Evolutionary conservation across 192 early-diverging fungal genomes (phyloP), one percentile per base, ranked within the genome.

Genomic region (Backusella psychrophila): DNA sequence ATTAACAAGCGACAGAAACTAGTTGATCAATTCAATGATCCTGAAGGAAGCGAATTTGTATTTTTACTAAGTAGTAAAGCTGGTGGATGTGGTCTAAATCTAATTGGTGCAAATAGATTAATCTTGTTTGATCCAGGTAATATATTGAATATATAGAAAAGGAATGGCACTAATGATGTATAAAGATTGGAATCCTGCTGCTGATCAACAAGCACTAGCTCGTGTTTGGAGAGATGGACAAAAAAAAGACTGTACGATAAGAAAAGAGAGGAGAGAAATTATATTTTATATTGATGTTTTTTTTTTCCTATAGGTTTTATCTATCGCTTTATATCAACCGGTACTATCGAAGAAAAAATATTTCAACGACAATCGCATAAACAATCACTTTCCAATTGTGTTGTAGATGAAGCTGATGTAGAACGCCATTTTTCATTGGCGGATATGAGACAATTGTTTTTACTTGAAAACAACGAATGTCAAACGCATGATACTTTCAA

Each of bases 291-390:
- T 7, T n/a, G 35, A 80, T 31, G 11, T 0, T 2, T 1, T 44
- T 21, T 38, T 44, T 44, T 44, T 4, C 14, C 15, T 34, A 15
- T 86, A 69, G 98, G 98, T 80, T 99, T 90, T 75, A 95, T 99
- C 29, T 99, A 99, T 83, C 91, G 97, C 9, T 94, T 99, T 67
- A 97, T 97, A 67, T 93, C 93, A 0, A 96, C 97, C 15, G 98
- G 98, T 1, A 95, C 97, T 0, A 97, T 99, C 14, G 98, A 99
- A 79, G 98, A 99, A 75, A 99, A 99, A 80, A 98, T 99, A 29
- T 99, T 99, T 81, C 98, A 99, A 84, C 85, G 98, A 75, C 94
- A 93, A 84, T 90, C 89, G 4, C 91, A 91, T 77, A 95, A 95
- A 75, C 91, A 93, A 65, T 94, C 94, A 36, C 89, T 99, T 9